Percentiles rank a stretch among this genome's conserved stretches.
These are phyloP conservation scores for Polygonum maritimum DNA, from an alignment of 148 eudicot species.

Conservation along the genomic window DNA sequence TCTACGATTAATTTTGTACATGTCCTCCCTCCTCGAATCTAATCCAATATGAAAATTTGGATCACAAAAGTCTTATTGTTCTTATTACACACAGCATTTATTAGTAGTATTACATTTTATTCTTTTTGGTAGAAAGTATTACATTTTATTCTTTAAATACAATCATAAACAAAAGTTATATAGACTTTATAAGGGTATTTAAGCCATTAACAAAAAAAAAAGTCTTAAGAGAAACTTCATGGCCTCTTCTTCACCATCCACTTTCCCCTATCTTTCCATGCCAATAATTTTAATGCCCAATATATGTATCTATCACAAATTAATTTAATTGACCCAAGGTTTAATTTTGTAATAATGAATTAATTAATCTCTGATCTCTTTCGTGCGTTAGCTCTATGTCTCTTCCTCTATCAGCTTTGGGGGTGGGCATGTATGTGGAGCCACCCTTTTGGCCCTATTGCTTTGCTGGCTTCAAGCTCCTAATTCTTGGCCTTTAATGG, in stretches of 20 bases:
- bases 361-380: neutral
- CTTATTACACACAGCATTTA: too few species aligned
- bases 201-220: neutral
- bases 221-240: neutral
- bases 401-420: neutral
- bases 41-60: too few species aligned
- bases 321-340: neutral
- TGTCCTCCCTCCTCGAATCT: too few species aligned
- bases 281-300: conserved; percentile 1
- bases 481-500: conserved; percentile 11
- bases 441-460: conserved; percentile 5
- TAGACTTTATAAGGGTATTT: too few species aligned
- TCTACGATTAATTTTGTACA: too few species aligned
- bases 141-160: too few species aligned
- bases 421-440: neutral
- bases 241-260: neutral
- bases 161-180: too few species aligned
- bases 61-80: too few species aligned
- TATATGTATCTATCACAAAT: neutral
- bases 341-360: neutral
- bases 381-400: neutral
- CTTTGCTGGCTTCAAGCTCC: conserved; percentile 9
- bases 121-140: too few species aligned
- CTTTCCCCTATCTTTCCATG: conserved; percentile 1
- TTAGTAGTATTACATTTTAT: too few species aligned